Percentiles rank a stretch among this genome's conserved stretches.
phyloP scores from a whole-genome alignment of 2,329 filamentous ascomycete genomes.

The Calycina herbarum region DNA sequence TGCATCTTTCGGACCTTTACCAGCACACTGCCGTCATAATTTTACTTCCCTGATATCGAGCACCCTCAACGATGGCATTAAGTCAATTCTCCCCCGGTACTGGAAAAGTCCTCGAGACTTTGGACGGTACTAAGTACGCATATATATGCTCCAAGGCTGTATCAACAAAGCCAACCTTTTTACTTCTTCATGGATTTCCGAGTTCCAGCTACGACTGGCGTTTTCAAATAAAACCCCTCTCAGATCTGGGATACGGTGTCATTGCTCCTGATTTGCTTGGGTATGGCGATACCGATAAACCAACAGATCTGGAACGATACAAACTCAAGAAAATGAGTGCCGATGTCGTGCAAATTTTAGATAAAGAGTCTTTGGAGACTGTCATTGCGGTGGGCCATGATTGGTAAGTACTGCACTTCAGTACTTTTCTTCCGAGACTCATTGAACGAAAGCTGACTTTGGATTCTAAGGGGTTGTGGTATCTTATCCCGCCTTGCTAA shows the following conservation, averaged over 20 bases:
- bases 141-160: slow-evolving; percentile 7
- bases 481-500: slow-evolving; percentile 20
- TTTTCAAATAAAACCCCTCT: slow-evolving; percentile 44
- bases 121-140: background rate
- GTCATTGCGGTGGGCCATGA: slow-evolving; percentile 22
- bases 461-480: slow-evolving; percentile 15
- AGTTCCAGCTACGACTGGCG: slow-evolving; percentile 44
- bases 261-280: slow-evolving; percentile 60
- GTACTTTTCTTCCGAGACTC: background rate
- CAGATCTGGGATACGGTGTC: slow-evolving; percentile 42
- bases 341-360: slow-evolving; percentile 39
- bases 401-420: slow-evolving; percentile 2
- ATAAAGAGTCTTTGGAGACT: slow-evolving; percentile 22
- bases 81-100: background rate
- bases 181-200: slow-evolving; percentile 47
- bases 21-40: too few relatives aligned
- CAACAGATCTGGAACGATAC: slow-evolving; percentile 35
- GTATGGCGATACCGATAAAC: slow-evolving; percentile 54
- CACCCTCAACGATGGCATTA: background rate
- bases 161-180: slow-evolving; percentile 35
- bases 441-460: background rate
- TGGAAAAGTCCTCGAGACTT: background rate
- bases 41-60: too few relatives aligned
- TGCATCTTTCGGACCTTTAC: too few relatives aligned
- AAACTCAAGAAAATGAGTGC: slow-evolving; percentile 33